phyloP scores from a whole-genome alignment of 306 rosid species.

The Cicer yamashitae region DNA sequence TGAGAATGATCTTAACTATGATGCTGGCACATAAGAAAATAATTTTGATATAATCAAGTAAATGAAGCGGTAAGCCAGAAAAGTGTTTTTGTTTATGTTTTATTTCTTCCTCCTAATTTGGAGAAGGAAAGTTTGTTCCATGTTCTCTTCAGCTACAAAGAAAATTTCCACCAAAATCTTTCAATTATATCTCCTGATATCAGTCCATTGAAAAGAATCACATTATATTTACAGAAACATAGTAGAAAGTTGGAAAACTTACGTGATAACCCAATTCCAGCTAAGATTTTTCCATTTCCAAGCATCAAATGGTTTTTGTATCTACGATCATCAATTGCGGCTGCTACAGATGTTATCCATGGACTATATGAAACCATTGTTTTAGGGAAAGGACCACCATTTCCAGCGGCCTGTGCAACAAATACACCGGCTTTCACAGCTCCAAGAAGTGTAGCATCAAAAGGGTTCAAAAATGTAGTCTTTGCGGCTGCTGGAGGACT shows the following conservation, averaged over 20 bases:
- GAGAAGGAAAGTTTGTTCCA: not conserved
- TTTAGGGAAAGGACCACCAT: conserved; percentile 98
- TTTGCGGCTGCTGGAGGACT: conserved; percentile 92
- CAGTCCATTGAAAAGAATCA: conserved; percentile 3
- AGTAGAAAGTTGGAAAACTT: conserved; percentile 52
- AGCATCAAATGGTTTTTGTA: conserved; percentile 93
- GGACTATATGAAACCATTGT: conserved; percentile 98
- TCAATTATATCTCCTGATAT: conserved; percentile 8
- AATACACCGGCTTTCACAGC: conserved; percentile 99
- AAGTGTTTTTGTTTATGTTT: not conserved
- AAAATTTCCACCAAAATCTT: conserved; percentile 15
- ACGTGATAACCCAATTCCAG: conserved; percentile 98
- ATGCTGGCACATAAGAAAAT: not conserved
- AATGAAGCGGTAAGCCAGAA: not conserved
- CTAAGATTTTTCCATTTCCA: conserved; percentile 89
- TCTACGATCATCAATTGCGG: conserved; percentile 98
- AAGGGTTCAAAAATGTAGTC: conserved; percentile 89
- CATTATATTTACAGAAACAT: conserved; percentile 7
- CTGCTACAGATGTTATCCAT: conserved; percentile 94
- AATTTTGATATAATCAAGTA: conserved; percentile 2
- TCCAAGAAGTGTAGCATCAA: conserved; percentile 98
- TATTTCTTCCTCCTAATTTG: conserved; percentile 24
- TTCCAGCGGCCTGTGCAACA: conserved; percentile 99
- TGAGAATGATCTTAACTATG: not conserved
- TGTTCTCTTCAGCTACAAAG: conserved; percentile 3